These are phyloP conservation scores for Chrysoporthe puriensis DNA, from an alignment of 2,329 filamentous ascomycete species.

Conservation along the genomic window DNA sequence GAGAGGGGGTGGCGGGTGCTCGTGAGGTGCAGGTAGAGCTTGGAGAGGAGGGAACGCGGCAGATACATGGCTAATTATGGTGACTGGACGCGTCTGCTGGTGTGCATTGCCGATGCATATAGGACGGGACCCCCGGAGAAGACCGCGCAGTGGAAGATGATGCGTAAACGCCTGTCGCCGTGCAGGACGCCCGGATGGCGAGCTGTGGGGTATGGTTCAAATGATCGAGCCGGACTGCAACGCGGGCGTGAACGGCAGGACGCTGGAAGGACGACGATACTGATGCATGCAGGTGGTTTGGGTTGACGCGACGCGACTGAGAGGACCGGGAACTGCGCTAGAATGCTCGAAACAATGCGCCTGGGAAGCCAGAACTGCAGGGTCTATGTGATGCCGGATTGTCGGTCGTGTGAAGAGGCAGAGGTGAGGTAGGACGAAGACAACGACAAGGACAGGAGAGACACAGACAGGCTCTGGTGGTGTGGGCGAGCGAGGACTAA, in stretches of 20 bases:
- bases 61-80: constrained; percentile 75
- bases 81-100: constrained; percentile 39
- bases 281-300: constrained; percentile 19
- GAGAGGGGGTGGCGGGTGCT: constrained; percentile 86
- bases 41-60: constrained; percentile 83
- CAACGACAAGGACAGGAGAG: not conserved
- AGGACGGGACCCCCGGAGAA: constrained; percentile 25
- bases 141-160: not conserved
- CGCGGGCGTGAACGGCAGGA: not conserved
- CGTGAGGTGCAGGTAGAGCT: constrained; percentile 88
- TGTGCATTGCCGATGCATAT: constrained; percentile 39
- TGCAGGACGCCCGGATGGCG: not conserved
- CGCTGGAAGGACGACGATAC: constrained; percentile 13
- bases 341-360: constrained; percentile 25
- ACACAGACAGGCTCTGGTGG: not conserved
- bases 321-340: not conserved
- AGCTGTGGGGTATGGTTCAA: not conserved
- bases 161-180: not conserved
- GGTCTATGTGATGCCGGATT: not conserved
- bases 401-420: not conserved
- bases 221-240: not conserved
- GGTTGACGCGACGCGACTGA: constrained; percentile 24
- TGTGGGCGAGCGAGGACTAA: not conserved
- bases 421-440: not conserved
- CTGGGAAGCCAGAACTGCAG: constrained; percentile 5